Conservation (phyloP, 73 alveolate species). For the Uronychia binucleata region DNA sequence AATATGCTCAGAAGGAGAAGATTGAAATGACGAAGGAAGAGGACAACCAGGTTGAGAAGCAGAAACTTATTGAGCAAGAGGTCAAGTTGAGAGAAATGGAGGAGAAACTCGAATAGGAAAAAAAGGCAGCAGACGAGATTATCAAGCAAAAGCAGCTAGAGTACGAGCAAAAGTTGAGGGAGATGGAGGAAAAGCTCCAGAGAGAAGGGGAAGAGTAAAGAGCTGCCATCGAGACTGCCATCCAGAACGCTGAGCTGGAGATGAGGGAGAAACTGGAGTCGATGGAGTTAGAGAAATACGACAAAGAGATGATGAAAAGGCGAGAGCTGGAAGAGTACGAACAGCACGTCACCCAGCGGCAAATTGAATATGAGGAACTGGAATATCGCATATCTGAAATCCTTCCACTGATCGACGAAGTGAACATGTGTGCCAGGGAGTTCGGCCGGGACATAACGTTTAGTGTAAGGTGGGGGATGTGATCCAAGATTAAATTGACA, state of each 20-base stretch:
- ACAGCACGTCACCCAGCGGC: constrained; percentile 29
- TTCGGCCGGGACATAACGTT: constrained; percentile 46
- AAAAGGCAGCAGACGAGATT: too few relatives aligned
- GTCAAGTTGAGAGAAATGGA: too few relatives aligned
- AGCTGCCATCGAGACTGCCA: too few relatives aligned
- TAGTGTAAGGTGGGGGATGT: constrained; percentile 27
- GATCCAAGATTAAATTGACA: constrained; percentile 35
- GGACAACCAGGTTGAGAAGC: too few relatives aligned
- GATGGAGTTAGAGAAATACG: constrained; percentile 18
- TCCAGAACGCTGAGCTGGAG: too few relatives aligned
- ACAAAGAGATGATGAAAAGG: constrained; percentile 33
- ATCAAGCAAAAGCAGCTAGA: too few relatives aligned
- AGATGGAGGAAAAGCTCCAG: too few relatives aligned
- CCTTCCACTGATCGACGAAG: constrained; percentile 66
- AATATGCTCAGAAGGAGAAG: constrained; percentile 40
- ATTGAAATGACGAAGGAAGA: too few relatives aligned
- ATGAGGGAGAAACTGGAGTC: constrained; percentile 18
- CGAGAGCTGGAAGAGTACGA: constrained; percentile 47
- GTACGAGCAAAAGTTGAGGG: too few relatives aligned
- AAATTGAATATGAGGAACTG: constrained; percentile 41
- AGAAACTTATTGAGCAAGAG: too few relatives aligned
- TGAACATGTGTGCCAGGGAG: constrained; percentile 63
- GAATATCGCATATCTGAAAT: constrained; percentile 41
- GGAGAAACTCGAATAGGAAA: too few relatives aligned
- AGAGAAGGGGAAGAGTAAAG: too few relatives aligned